Conservation (phyloP, 768 basidiomycete species). For the Tubosaeta sp. region DNA sequence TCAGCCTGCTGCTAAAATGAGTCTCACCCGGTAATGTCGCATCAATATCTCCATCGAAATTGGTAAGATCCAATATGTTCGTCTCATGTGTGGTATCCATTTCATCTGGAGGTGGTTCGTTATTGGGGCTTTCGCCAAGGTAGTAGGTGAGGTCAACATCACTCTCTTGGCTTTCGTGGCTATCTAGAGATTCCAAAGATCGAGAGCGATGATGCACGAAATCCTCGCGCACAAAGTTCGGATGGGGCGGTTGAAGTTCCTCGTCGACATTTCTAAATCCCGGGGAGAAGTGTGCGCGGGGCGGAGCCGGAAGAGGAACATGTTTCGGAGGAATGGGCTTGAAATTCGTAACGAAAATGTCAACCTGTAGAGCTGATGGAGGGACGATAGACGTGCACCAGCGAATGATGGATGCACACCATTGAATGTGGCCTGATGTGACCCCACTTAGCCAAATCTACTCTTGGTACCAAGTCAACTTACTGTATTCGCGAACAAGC, state of each 20-base stretch:
- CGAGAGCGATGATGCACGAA: slow-evolving; percentile 6
- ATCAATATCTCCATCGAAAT: slow-evolving; percentile 76
- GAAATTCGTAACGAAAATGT: slow-evolving; percentile 71
- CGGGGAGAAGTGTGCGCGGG: background rate
- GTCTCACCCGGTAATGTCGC: slow-evolving; percentile 53
- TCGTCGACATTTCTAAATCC: slow-evolving; percentile 9
- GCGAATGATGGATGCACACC: slow-evolving; percentile 67
- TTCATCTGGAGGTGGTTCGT: slow-evolving; percentile 27
- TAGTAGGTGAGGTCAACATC: slow-evolving; percentile 43
- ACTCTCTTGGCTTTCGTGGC: slow-evolving; percentile 29
- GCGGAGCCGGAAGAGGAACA: slow-evolving; percentile 2
- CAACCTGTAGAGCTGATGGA: slow-evolving; percentile 48
- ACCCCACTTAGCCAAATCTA: background rate
- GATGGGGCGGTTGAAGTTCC: slow-evolving; percentile 36
- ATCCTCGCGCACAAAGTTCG: slow-evolving; percentile 20
- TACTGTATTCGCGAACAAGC: slow-evolving; percentile 73
- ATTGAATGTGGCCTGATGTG: slow-evolving; percentile 62
- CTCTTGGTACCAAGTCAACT: slow-evolving; percentile 24
- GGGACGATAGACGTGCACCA: slow-evolving; percentile 56
- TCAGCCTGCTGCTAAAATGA: slow-evolving; percentile 46
- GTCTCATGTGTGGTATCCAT: slow-evolving; percentile 40
- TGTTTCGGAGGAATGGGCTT: slow-evolving; percentile 25
- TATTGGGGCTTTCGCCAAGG: slow-evolving; percentile 32
- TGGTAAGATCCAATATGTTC: slow-evolving; percentile 62
- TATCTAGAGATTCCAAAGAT: slow-evolving; percentile 28